Percentiles rank a stretch among this genome's conserved stretches.
Evolutionary conservation across 2,329 filamentous ascomycete species (phyloP).

Genomic region (Hypoxylon sp.): DNA sequence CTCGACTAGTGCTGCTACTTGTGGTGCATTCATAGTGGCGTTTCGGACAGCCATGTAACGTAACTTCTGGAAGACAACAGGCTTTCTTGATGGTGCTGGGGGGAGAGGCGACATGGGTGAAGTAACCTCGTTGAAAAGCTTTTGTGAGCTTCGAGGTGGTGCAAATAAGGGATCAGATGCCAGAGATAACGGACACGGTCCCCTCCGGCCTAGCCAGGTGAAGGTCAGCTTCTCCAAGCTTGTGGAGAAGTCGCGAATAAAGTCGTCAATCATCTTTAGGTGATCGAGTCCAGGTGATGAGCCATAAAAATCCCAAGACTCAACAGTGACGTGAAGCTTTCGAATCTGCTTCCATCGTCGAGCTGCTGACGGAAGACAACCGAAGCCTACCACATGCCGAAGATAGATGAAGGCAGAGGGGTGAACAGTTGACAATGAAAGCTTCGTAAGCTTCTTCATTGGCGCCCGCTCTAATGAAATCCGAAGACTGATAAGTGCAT

Average conservation of each 20-base stretch:
- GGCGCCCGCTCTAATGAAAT: slow-evolving; percentile 81
- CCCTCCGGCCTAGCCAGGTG: slow-evolving; percentile 76
- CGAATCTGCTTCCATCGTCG: slow-evolving; percentile 81
- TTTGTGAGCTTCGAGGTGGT: slow-evolving; percentile 60
- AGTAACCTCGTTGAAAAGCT: slow-evolving; percentile 71
- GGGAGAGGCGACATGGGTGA: slow-evolving; percentile 71
- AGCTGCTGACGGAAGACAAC: slow-evolving; percentile 74
- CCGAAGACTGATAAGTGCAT: slow-evolving; percentile 85
- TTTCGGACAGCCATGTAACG: slow-evolving; percentile 77
- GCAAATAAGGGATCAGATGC: slow-evolving; percentile 75
- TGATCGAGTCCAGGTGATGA: slow-evolving; percentile 71
- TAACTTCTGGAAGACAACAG: slow-evolving; percentile 73
- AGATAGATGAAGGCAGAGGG: slow-evolving; percentile 80
- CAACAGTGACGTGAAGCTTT: slow-evolving; percentile 76
- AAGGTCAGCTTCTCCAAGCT: slow-evolving; percentile 77
- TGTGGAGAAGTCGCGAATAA: slow-evolving; percentile 74
- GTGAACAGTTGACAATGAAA: slow-evolving; percentile 79
- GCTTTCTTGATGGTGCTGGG: slow-evolving; percentile 58
- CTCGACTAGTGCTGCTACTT: slow-evolving; percentile 74
- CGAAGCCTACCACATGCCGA: slow-evolving; percentile 76
- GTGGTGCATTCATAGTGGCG: slow-evolving; percentile 72
- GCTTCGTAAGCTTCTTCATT: slow-evolving; percentile 69
- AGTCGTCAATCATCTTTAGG: slow-evolving; percentile 82
- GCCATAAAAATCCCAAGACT: slow-evolving; percentile 71
- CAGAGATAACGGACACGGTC: slow-evolving; percentile 77